These are phyloP conservation scores for Aspergillus funiculosus DNA, from an alignment of 495 filamentous ascomycete species.

Conservation along the genomic window DNA sequence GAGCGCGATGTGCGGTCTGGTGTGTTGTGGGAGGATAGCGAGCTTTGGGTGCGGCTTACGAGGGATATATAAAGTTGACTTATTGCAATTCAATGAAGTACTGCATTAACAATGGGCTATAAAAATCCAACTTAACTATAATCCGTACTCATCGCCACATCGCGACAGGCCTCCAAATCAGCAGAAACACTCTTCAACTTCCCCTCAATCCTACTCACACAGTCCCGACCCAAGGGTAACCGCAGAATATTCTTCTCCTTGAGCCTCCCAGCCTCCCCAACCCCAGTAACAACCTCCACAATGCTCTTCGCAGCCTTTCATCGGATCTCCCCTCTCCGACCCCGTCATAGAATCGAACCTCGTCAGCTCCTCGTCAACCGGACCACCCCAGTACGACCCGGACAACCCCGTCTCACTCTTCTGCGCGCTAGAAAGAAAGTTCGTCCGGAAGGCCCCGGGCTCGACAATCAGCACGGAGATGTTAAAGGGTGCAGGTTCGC, in stretches of 20 bases:
- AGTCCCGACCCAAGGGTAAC: slow-evolving; percentile 20
- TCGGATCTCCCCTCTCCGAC: slow-evolving; percentile 39
- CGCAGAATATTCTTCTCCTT: slow-evolving; percentile 20
- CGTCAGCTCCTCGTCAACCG: slow-evolving; percentile 7
- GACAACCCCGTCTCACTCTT: slow-evolving; percentile 5
- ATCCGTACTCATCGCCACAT: slow-evolving; percentile 18
- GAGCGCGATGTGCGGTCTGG: too few relatives aligned
- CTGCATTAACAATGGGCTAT: too few relatives aligned
- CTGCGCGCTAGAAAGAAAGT: slow-evolving; percentile 10
- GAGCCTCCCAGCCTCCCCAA: slow-evolving; percentile 26
- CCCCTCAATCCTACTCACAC: slow-evolving; percentile 11
- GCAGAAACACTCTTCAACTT: slow-evolving; percentile 9
- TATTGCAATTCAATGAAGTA: too few relatives aligned
- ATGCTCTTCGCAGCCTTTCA: slow-evolving; percentile 40
- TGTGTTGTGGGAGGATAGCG: too few relatives aligned
- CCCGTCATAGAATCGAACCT: slow-evolving; percentile 7
- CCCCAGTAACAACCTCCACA: slow-evolving; percentile 39
- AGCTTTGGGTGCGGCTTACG: too few relatives aligned
- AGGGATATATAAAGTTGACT: too few relatives aligned
- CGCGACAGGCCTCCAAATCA: slow-evolving; percentile 12
- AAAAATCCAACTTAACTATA: too few relatives aligned
- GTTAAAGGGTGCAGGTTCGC: slow-evolving; percentile 1
- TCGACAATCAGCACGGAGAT: slow-evolving; percentile 4
- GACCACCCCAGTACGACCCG: slow-evolving; percentile 8
- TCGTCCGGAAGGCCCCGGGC: slow-evolving; percentile 11